Evolutionary conservation across 768 basidiomycete genomes (phyloP).

Genomic region (Saitozyma sp.): DNA sequence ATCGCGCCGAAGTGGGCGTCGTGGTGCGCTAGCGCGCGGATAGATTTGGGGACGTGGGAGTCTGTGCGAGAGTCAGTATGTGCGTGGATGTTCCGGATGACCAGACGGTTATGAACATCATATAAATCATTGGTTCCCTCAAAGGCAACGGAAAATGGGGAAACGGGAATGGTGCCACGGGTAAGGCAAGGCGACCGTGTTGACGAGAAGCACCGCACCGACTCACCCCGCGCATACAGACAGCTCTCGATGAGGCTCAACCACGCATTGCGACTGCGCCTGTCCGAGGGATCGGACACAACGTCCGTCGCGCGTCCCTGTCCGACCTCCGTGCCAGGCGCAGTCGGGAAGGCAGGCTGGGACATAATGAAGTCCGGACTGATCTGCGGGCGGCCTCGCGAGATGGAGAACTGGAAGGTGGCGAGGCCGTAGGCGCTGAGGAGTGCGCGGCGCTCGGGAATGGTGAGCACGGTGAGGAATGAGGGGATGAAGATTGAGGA

Average conservation of each 20-base stretch:
- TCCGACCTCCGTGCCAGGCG: conserved; percentile 6
- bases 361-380: conserved; percentile 25
- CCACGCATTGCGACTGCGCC: conserved; percentile 32
- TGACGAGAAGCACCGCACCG: no score
- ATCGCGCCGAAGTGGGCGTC: conserved; percentile 21
- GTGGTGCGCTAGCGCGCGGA: conserved; percentile 31
- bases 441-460: conserved; percentile 23
- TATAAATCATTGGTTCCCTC: no score
- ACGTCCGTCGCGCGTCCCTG: not conserved
- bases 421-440: conserved; percentile 29
- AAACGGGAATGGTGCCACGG: no score
- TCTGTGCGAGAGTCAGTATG: conserved; percentile 17
- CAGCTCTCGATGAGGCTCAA: conserved; percentile 24
- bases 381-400: conserved; percentile 31
- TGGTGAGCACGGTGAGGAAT: conserved; percentile 21
- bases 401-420: conserved; percentile 22
- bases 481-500: conserved; percentile 41
- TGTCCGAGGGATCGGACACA: conserved; percentile 13
- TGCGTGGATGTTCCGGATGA: not conserved
- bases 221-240: conserved; percentile 33
- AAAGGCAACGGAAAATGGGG: no score
- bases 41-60: conserved; percentile 41
- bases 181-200: no score
- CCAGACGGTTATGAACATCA: no score
- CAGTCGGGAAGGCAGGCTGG: conserved; percentile 22